Evolutionary conservation across 139 green algal species (phyloP), one percentile per base, ranked within the genome.

Genomic region (Ettlia oleoabundans): DNA sequence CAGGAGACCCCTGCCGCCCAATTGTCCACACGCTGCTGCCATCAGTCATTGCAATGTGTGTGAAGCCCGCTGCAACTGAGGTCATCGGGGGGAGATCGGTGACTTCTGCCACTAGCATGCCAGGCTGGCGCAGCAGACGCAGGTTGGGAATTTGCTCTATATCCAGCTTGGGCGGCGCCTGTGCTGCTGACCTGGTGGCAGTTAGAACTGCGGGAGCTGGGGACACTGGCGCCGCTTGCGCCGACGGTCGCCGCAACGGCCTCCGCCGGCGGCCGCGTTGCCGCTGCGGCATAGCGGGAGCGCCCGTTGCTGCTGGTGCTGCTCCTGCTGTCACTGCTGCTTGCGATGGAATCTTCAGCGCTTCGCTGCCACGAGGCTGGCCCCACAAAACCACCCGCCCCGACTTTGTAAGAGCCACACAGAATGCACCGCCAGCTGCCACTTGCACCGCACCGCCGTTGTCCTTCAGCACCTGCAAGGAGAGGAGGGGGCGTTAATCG

Each of bases 321-420:
- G 62, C 42, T 10, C 41, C 76, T n/a, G 71, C 71, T 78, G 71
- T 13, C 2, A 30, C n/a, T 13, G 52, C 67, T 40, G 41, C 58
- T 32, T 38, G 74, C 65, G 1, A 47, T 21, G 15, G 52, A 52
- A 18, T 19, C 35, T 3, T 37, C 58, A 8, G 30, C 32, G 33
- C 53, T 32, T 63, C 61, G 0, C 78, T 76, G 3, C 87, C 84
- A 1, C 80, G 69, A 9, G 92, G 63, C 76, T 90, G 87, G 37
- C 91, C 91, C 91, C 92, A 95, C 40, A 95, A 52, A 9, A 95
- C 72, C 69, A 95, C 88, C 1, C 74, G 63, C 9, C 91, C 90
- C 10, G 26, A 74, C 1, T 53, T 71, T 9, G 90, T 94, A 1
- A 96, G 78, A 26, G 84, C 84, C 21, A 85, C 78, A 73, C 78